Base-by-base conservation (phyloP, 2,329 filamentous ascomycete genomes). In the Alternaria sp. region DNA sequence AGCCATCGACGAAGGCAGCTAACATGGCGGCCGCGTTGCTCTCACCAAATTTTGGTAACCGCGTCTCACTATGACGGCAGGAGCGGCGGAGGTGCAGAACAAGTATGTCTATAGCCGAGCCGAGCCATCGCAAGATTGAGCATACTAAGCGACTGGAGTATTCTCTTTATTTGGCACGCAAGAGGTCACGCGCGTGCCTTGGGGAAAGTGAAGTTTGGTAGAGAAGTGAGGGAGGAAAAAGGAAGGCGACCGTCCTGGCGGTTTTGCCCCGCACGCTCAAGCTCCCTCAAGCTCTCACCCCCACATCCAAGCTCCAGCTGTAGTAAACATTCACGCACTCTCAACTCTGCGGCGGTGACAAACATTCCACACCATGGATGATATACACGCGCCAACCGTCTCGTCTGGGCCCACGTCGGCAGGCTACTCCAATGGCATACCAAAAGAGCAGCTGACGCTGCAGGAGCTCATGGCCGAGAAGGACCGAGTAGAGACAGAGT, bases 401-500 rank as follows among this genome's bases (percentile, higher is more conserved):
- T 86, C 90, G 61, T 94, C 93, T 45, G 94, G 93, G 64, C 91
- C 93, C 32, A 90, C 89, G 60, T 86, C 85, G 26, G 83, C 85
- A 62, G 84, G 86, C 69, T 82, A 85, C 58, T 79, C 82, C 46
- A 91, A 91, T 79, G 90, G 91, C 69, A 82, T 87, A 69, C 83
- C 87, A 56, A 86, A 82, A 57, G 83, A 83, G 68, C 86, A 90
- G 66, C 81, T 93, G 70, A 90, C 92, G 54, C 88, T 97, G 76
- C 83, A 87, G 46, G 91, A 97, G 82, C 88, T 98, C 55, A 92
- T 96, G 76, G 86, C 87, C 32, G 91, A 93, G 82, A 98, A 97
- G 80, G 90, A 95, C 70, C 86, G 88, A 60, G 83, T 97, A 47
- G 96, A 99, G 82, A 89, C 88, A 51, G 95, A 99, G 82, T 86